phyloP scores from a whole-genome alignment of 257 asterid genomes.

The Solanum neorickii region DNA sequence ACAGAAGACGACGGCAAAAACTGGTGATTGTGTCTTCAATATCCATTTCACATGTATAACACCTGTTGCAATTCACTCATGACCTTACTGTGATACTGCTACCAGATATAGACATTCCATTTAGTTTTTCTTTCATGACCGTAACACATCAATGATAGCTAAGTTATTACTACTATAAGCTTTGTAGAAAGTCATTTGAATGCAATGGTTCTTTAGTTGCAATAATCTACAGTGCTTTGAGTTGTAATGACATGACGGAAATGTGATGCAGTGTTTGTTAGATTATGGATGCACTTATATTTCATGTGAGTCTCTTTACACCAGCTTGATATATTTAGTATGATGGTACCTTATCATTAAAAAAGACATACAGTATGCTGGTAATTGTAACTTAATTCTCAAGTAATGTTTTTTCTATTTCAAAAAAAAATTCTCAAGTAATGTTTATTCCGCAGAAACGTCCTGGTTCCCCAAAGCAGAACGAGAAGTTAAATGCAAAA shows the following conservation, averaged over 20 bases:
- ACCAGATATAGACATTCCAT: neutral
- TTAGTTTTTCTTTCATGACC: neutral
- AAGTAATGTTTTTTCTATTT: neutral
- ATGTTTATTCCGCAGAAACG: slow-evolving; percentile 43
- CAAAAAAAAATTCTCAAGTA: neutral
- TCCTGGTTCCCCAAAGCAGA: slow-evolving; percentile 78
- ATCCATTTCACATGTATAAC: neutral
- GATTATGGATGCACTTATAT: neutral
- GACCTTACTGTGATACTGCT: neutral
- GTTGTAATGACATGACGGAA: neutral
- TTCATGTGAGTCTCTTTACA: neutral
- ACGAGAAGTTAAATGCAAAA: slow-evolving; percentile 50
- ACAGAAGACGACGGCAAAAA: neutral
- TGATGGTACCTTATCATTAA: neutral
- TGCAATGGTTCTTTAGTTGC: neutral
- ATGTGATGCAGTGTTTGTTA: neutral
- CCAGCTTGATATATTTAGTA: neutral
- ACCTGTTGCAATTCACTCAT: neutral
- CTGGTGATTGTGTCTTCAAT: neutral
- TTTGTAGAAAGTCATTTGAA: neutral
- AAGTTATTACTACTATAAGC: neutral
- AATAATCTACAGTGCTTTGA: neutral
- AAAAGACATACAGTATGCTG: neutral
- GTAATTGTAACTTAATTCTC: neutral
- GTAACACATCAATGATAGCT: neutral